These are phyloP conservation scores for Ensete glaucum DNA, from an alignment of 176 grass and related monocot species.

Conservation along the genomic window DNA sequence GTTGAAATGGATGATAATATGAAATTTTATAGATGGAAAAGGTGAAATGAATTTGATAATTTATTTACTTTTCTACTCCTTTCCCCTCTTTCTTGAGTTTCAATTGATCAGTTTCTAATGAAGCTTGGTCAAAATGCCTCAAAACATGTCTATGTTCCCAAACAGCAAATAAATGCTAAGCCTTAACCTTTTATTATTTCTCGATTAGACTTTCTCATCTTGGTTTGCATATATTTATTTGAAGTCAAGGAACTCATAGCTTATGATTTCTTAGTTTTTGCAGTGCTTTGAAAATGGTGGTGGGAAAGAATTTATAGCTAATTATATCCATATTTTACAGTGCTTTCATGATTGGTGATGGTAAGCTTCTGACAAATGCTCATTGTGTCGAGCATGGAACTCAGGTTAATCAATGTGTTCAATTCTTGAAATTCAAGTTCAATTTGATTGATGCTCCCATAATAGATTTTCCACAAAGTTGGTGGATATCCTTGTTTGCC, in stretches of 20 bases:
- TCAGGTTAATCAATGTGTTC: slow-evolving; percentile 37
- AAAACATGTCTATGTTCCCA: no score
- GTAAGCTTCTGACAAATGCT: slow-evolving; percentile 91
- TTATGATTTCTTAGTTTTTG: slow-evolving; percentile 3
- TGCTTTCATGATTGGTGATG: slow-evolving; percentile 97
- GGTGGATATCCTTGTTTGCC: background rate
- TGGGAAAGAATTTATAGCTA: slow-evolving; percentile 21
- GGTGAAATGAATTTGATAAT: no score
- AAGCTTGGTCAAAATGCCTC: no score
- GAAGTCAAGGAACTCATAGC: background rate
- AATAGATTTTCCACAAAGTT: background rate
- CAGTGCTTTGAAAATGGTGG: slow-evolving; percentile 70
- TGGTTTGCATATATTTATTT: no score
- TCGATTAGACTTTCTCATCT: no score
- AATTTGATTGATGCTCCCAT: background rate
- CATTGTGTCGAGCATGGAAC: slow-evolving; percentile 90
- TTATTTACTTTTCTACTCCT: no score
- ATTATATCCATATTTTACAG: slow-evolving; percentile 15
- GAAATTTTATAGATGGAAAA: no score
- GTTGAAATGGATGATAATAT: no score
- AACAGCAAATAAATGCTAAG: no score
- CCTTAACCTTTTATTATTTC: no score
- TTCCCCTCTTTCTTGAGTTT: no score
- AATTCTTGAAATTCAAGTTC: background rate
- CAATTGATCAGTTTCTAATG: no score